phyloP scores from a whole-genome alignment of 2,329 filamentous ascomycete genomes.

The Alternaria hordeiaustralica region DNA sequence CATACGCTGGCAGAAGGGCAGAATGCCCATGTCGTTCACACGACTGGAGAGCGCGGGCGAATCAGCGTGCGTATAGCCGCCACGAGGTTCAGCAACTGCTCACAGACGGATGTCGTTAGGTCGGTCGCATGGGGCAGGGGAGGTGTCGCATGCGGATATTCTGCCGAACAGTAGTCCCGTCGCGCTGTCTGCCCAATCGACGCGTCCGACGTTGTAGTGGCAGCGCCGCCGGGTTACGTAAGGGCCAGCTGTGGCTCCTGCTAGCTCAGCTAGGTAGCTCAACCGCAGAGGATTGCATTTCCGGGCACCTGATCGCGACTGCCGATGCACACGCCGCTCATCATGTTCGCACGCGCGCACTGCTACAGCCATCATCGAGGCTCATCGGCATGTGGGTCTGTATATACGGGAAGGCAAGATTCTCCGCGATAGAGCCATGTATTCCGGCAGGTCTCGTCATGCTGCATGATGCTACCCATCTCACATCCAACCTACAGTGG shows the following conservation, averaged over 20 bases:
- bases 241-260: neutral
- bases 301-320: conserved; percentile 5
- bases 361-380: neutral
- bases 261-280: conserved; percentile 18
- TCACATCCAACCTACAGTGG: conserved; percentile 10
- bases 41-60: conserved; percentile 27
- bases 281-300: conserved; percentile 13
- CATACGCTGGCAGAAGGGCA: conserved; percentile 38
- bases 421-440: conserved; percentile 5
- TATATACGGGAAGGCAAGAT: neutral
- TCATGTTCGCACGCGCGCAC: neutral
- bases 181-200: conserved; percentile 14
- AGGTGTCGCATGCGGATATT: conserved; percentile 20
- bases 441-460: conserved; percentile 5
- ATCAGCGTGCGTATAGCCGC: conserved; percentile 27
- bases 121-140: conserved; percentile 9
- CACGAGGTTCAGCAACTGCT: conserved; percentile 23
- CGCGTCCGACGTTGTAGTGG: conserved; percentile 8
- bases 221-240: conserved; percentile 19
- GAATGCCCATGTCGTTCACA: conserved; percentile 38
- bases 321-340: neutral
- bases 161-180: conserved; percentile 17
- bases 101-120: conserved; percentile 18
- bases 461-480: conserved; percentile 6
- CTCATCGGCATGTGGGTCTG: conserved; percentile 7